A percentile compares a stretch with the other conserved stretches of the same genome.
Evolutionary conservation across 2,329 filamentous ascomycete species (phyloP).

Genomic region (Neofusicoccum parvum): DNA sequence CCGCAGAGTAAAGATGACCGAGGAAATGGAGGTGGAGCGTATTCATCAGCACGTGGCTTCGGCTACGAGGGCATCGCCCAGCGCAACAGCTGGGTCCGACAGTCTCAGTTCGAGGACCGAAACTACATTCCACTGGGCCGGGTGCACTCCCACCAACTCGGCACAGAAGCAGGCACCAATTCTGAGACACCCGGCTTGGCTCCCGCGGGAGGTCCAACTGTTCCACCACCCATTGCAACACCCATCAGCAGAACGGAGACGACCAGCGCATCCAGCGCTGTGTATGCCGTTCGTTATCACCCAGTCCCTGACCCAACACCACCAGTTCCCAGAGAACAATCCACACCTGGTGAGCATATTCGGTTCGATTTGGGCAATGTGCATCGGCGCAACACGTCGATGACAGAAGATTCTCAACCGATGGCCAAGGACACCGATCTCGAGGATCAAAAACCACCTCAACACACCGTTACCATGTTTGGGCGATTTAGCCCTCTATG

Average conservation of each 20-base stretch:
- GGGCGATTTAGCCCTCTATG: conserved; percentile 14
- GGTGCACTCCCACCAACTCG: conserved; percentile 15
- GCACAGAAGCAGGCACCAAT: background rate
- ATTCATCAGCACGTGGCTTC: conserved; percentile 26
- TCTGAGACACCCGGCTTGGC: background rate
- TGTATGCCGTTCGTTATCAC: conserved; percentile 66
- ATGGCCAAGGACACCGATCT: conserved; percentile 9
- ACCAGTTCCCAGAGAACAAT: conserved; percentile 43
- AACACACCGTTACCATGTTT: conserved; percentile 19
- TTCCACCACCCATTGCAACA: conserved; percentile 52
- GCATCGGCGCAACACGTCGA: background rate
- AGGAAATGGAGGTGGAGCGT: conserved; percentile 31
- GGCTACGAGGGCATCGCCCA: conserved; percentile 32
- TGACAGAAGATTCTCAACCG: conserved; percentile 6
- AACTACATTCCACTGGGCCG: conserved; percentile 20
- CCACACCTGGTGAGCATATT: conserved; percentile 24
- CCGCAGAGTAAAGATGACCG: conserved; percentile 33
- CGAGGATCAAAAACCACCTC: conserved; percentile 13
- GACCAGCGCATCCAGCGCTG: conserved; percentile 63
- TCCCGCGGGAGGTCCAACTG: conserved; percentile 33
- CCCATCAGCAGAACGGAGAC: conserved; percentile 64
- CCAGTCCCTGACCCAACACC: conserved; percentile 45
- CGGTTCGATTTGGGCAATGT: conserved; percentile 2
- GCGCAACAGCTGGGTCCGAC: conserved; percentile 32
- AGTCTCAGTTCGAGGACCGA: conserved; percentile 21